Conservation (phyloP, 805 yeast genomes). For the Lipomyces japonicus region DNA sequence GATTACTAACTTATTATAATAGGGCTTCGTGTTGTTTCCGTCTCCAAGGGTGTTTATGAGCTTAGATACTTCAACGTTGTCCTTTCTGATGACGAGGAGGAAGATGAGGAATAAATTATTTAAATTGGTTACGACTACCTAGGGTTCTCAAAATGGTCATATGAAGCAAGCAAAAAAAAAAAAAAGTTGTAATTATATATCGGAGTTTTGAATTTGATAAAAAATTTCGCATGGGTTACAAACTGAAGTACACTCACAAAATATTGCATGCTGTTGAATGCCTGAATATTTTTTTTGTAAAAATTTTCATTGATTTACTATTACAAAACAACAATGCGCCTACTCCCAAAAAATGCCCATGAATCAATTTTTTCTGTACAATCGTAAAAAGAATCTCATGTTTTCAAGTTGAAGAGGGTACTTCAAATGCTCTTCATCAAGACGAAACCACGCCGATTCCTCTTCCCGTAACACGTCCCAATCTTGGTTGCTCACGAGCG, state of each 20-base stretch:
- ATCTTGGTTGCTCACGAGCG: slow-evolving; percentile 41
- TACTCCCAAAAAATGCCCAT: too few species aligned
- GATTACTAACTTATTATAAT: background rate
- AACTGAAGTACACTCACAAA: too few species aligned
- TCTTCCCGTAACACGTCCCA: slow-evolving; percentile 66
- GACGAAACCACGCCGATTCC: slow-evolving; percentile 81
- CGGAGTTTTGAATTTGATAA: background rate
- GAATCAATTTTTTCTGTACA: slow-evolving; percentile 54
- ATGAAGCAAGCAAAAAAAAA: background rate
- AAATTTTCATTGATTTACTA: too few species aligned
- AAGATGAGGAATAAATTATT: slow-evolving; percentile 57
- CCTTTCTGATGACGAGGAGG: slow-evolving; percentile 92
- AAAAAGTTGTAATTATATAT: background rate
- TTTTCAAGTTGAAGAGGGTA: slow-evolving; percentile 74
- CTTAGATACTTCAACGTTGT: slow-evolving; percentile 99
- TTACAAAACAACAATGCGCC: too few species aligned
- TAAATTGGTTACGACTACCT: background rate
- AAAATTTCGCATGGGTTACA: too few species aligned
- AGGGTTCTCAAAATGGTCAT: background rate
- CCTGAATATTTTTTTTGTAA: too few species aligned
- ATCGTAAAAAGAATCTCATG: slow-evolving; percentile 79
- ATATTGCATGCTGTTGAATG: too few species aligned
- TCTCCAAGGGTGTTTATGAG: slow-evolving; percentile 92
- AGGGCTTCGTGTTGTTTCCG: slow-evolving; percentile 96
- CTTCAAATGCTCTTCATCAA: slow-evolving; percentile 45